Evolutionary conservation across 768 basidiomycete species (phyloP), one percentile per base, ranked within the genome.

Genomic region (Cystofilobasidium capitatum): DNA sequence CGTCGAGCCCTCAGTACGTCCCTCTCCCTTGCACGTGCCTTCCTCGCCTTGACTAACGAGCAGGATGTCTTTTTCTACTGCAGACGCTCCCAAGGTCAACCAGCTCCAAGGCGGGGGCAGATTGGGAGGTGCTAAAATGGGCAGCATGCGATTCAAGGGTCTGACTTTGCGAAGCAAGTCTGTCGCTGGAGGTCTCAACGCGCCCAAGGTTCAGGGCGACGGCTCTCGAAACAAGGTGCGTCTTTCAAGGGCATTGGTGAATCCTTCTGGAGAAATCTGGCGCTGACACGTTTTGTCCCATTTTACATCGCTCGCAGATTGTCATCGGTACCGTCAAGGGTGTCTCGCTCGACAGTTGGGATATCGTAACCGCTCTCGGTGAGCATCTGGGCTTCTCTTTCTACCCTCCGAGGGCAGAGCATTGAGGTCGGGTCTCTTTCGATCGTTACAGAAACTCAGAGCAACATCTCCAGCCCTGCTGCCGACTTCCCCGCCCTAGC

Each of bases 71-170:
- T n/a, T n/a, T 20, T 45, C 44, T 5, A 16, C 14, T n/a, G 14
- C 49, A 51, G 49, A n/a, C n/a, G 24, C 49, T 26, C 49, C 49
- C n/a, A 51, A 51, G 24, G 49, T 29, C 16, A 29, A 24, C 24
- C 49, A 17, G 17, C 49, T 29, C 3, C n/a, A 16, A n/a, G 9
- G 24, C 12, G 49, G 17, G 8, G 49, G 49, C 16, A n/a, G 49
- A 26, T 29, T 51, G 36, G 58, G 37, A 2, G 24, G 37, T 39
- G 58, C 36, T 12, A 37, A 35, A 22, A 3, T 26, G 1, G 64
- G 64, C 10, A 45, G 40, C 13, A 65, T 65, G 57, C 40, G 64
- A 31, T 65, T 58, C 57, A 59, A 65, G 40, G 64, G 64, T 4
- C 58, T 65, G 1, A 58, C 64, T 0, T 33, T 65, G 9, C 55